Percentiles rank a stretch among this genome's conserved stretches.
These are phyloP conservation scores for Rubroshorea leprosula DNA, from an alignment of 345 rosid species.

Conservation along the genomic window DNA sequence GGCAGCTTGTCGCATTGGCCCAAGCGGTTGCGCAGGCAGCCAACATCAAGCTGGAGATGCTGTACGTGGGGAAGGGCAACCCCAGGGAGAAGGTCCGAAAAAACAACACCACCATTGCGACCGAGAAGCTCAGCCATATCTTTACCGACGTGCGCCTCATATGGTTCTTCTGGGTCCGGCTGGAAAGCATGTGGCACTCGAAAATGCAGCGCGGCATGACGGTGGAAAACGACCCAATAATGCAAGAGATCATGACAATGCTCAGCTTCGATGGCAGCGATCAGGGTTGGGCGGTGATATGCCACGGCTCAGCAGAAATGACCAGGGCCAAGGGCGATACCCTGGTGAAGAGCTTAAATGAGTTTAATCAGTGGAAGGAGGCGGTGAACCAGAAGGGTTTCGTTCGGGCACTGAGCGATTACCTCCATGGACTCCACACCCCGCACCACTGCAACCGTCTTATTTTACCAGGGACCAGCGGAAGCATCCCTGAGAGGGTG, in stretches of 20 bases:
- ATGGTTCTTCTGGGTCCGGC: slow-evolving; percentile 55
- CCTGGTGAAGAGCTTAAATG: slow-evolving; percentile 16
- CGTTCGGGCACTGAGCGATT: slow-evolving; percentile 30
- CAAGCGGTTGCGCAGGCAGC: slow-evolving; percentile 31
- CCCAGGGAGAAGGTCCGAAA: slow-evolving; percentile 24
- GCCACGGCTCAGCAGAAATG: slow-evolving; percentile 24
- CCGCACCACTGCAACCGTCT: slow-evolving; percentile 49
- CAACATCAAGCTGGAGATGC: slow-evolving; percentile 34
- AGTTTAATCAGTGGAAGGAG: slow-evolving; percentile 24
- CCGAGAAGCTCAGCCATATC: slow-evolving; percentile 29
- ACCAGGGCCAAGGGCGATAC: slow-evolving; percentile 33
- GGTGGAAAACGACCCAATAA: slow-evolving; percentile 38
- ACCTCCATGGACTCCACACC: slow-evolving; percentile 22
- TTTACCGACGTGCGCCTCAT: slow-evolving; percentile 13
- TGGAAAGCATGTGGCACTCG: slow-evolving; percentile 77
- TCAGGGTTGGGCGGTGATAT: slow-evolving; percentile 52
- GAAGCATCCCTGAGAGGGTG: slow-evolving; percentile 37
- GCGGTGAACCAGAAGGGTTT: slow-evolving; percentile 21
- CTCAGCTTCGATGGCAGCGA: slow-evolving; percentile 58
- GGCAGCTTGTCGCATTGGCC: slow-evolving; percentile 30
- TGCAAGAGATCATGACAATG: slow-evolving; percentile 46
- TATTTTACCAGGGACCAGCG: slow-evolving; percentile 37
- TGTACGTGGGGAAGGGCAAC: slow-evolving; percentile 54
- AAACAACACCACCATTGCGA: slow-evolving; percentile 14
- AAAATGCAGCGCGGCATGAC: slow-evolving; percentile 29